These are phyloP conservation scores for Clathrus columnatus DNA, from an alignment of 768 basidiomycete species.

Conservation along the genomic window DNA sequence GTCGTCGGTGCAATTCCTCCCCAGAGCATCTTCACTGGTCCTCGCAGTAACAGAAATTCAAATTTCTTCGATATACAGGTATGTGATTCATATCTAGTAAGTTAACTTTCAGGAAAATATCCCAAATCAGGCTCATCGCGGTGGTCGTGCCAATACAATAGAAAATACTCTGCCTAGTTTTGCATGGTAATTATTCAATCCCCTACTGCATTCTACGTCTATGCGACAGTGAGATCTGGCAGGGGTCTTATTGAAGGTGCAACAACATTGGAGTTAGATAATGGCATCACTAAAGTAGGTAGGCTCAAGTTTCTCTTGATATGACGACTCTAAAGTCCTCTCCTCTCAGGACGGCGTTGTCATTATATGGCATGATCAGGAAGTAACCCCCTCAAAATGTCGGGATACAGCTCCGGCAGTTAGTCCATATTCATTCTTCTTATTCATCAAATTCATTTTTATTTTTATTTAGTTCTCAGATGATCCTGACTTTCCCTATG, in stretches of 20 bases:
- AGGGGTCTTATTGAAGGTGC: constrained; percentile 68
- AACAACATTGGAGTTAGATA: constrained; percentile 71
- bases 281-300: constrained; percentile 61
- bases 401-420: constrained; percentile 59
- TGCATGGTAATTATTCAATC: constrained; percentile 46
- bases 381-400: constrained; percentile 56
- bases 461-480: constrained; percentile 32
- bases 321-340: not conserved
- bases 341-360: constrained; percentile 56
- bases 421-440: constrained; percentile 15
- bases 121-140: constrained; percentile 54
- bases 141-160: constrained; percentile 64
- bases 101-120: not conserved
- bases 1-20: not conserved
- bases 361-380: constrained; percentile 76
- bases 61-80: not conserved
- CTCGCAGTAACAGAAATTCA: not conserved
- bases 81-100: not conserved
- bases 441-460: not conserved
- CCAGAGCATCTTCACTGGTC: not conserved
- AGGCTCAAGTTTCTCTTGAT: not conserved
- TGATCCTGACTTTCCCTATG: constrained; percentile 59
- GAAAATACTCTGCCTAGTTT: constrained; percentile 70
- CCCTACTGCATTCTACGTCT: constrained; percentile 2
- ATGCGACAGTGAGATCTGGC: constrained; percentile 20